Base-by-base conservation (phyloP, 768 basidiomycete genomes). In the Hortiboletus flavorubellus region DNA sequence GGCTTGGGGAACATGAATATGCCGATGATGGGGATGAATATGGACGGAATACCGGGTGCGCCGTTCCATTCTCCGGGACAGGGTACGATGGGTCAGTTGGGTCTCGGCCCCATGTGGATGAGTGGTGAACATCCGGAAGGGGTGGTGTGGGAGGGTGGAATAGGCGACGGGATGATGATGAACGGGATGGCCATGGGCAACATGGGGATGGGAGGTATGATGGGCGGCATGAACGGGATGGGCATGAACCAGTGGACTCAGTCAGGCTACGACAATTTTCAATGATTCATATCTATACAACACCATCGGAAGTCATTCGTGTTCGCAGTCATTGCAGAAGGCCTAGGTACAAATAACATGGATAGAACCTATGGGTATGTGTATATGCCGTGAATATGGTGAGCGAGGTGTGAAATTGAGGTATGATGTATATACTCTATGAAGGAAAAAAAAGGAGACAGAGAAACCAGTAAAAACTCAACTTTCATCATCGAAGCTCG, bases 401-500 rank as follows among this genome's bases (percentile, higher is more conserved):
- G 55, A 49, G 50, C 31, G 46, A 59, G 58, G 59, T 67, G 59
- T 59, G 50, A 10, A 39, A 64, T 64, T 64, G 66, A 54, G 62
- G 64, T 66, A 64, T 70, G 49, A n/a, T 58, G 68, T 80, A 81
- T 61, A 74, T 80, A 74, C 80, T 80, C 62, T 82, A 80, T 33
- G 26, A 58, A 53, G 33, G 14, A 37, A 14, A 39, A 51, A 76
- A 62, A 56, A 71, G 8, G 58, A 56, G 60, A 40, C 8, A 5
- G 23, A 29, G 15, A 2, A 21, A 21, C 3, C 37, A n/a, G 23
- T 76, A 38, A 15, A 29, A 30, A n/a, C 47, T 30, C 35, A 41
- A 39, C 60, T 46, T 44, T 37, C 15, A 44, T 62, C 63, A 37
- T 39, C 26, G 26, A 26, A 26, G 26, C 26, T 26, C 26, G 26